These are phyloP conservation scores for Nicotiana noctiflora DNA, from an alignment of 257 asterid species.

Conservation along the genomic window DNA sequence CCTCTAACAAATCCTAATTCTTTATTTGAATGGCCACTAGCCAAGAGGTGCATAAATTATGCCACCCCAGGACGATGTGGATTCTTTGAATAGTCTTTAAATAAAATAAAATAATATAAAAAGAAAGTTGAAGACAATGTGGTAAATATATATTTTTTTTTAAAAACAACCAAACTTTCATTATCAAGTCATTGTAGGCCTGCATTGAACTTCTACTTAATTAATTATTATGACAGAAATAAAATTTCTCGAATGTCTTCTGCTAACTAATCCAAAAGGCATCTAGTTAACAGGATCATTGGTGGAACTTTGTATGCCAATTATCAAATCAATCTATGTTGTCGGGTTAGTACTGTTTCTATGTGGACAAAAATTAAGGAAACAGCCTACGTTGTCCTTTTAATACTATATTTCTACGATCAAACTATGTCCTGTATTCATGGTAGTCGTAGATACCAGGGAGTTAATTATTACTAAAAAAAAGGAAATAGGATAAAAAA, in stretches of 20 bases:
- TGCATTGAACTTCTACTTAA: neutral
- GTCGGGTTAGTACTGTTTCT: neutral
- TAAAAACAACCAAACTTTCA: neutral
- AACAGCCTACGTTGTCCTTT: neutral
- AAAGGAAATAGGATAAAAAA: neutral
- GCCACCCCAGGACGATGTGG: neutral
- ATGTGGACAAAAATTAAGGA: neutral
- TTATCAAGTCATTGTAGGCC: neutral
- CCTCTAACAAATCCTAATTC: neutral
- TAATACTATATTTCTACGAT: neutral
- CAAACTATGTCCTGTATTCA: neutral
- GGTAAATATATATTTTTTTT: neutral
- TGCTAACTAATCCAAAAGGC: neutral
- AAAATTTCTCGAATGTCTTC: neutral
- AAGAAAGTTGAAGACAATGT: neutral
- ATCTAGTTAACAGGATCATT: neutral
- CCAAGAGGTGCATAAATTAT: neutral
- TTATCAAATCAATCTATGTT: neutral
- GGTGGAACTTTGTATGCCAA: neutral
- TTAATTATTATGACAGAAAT: neutral
- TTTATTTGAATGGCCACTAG: constrained; percentile 1
- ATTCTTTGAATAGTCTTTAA: neutral
- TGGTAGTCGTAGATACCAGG: neutral
- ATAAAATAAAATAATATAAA: neutral
- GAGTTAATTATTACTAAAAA: neutral